Conservation (phyloP, 176 grass and related monocot genomes). For the Oryza longistaminata region DNA sequence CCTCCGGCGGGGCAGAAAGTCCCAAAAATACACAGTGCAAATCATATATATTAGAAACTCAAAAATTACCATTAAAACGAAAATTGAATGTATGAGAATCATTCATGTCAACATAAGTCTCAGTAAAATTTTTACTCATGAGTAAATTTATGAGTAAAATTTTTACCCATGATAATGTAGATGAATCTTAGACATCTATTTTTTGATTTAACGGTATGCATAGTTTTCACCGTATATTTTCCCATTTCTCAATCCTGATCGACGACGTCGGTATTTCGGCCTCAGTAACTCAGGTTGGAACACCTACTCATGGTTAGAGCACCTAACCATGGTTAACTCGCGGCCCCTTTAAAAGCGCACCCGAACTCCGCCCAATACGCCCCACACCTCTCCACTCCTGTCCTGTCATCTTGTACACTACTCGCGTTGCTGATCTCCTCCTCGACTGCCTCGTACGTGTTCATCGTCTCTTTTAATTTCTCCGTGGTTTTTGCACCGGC, state of each 20-base stretch:
- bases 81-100: too few relatives aligned
- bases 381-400: conserved; percentile 27
- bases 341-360: conserved; percentile 53
- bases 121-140: too few relatives aligned
- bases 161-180: too few relatives aligned
- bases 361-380: conserved; percentile 1
- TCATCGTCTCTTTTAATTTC: not conserved
- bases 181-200: too few relatives aligned
- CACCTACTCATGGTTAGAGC: not conserved
- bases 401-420: not conserved
- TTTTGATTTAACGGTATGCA: too few relatives aligned
- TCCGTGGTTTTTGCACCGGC: not conserved
- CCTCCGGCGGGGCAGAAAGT: not conserved
- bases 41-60: too few relatives aligned
- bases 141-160: too few relatives aligned
- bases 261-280: not conserved
- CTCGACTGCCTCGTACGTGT: conserved; percentile 26
- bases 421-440: not conserved
- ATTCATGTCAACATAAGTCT: too few relatives aligned
- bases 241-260: conserved; percentile 1
- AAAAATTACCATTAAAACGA: too few relatives aligned
- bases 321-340: conserved; percentile 6
- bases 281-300: not conserved
- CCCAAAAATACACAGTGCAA: too few relatives aligned
- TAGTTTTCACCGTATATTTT: too few relatives aligned